phyloP scores from a whole-genome alignment of 2,329 filamentous ascomycete genomes.

The Aspergillus latus region DNA sequence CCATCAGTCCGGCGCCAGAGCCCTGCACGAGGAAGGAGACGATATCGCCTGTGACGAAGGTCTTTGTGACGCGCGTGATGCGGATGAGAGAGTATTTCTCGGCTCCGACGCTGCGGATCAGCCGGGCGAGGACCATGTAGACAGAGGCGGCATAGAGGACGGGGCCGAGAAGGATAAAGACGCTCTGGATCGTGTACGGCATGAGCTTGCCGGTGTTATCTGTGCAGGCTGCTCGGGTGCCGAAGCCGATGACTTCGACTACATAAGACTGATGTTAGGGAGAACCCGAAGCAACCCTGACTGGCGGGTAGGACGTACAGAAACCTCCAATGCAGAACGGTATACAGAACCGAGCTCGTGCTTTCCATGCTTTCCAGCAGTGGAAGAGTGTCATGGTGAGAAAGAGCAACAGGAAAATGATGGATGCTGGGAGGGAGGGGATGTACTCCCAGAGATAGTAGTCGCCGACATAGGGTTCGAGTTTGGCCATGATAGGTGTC shows the following conservation, averaged over 20 bases:
- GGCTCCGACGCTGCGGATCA: constrained; percentile 44
- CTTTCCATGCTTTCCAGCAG: constrained; percentile 29
- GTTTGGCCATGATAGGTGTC: constrained; percentile 18
- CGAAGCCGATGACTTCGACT: constrained; percentile 40
- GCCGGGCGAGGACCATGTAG: constrained; percentile 52
- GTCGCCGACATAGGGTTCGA: constrained; percentile 18
- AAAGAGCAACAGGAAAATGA: constrained; percentile 32
- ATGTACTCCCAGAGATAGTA: constrained; percentile 31
- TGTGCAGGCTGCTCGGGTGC: constrained; percentile 24
- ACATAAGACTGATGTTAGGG: not conserved
- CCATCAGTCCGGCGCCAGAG: constrained; percentile 24
- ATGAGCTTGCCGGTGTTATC: constrained; percentile 21
- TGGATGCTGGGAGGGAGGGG: constrained; percentile 27
- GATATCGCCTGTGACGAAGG: constrained; percentile 51
- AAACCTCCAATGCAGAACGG: constrained; percentile 38
- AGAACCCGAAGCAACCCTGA: too few species aligned
- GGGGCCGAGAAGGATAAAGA: constrained; percentile 51
- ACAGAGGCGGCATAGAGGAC: constrained; percentile 52
- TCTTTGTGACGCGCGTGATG: constrained; percentile 47
- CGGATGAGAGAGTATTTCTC: constrained; percentile 47
- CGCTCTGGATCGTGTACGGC: constrained; percentile 43
- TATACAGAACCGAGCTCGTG: constrained; percentile 32
- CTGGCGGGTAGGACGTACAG: constrained; percentile 27
- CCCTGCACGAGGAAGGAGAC: constrained; percentile 50
- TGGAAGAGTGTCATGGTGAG: constrained; percentile 25